Evolutionary conservation across 1,284 basidiomycete genomes (phyloP), one percentile per base, ranked within the genome.

Genomic region (Uromyces viciae-fabae): DNA sequence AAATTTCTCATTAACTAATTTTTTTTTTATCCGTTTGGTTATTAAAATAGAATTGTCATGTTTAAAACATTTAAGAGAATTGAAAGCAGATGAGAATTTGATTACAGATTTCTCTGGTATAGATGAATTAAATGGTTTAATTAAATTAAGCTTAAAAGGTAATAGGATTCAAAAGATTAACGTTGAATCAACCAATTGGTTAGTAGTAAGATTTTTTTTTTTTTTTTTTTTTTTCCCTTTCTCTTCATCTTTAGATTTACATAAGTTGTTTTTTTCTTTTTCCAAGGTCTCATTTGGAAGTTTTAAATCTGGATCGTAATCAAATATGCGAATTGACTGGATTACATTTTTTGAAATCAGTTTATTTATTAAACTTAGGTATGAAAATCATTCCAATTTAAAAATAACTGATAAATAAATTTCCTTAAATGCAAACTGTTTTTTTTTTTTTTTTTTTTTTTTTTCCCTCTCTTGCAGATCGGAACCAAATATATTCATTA

Each of bases 31-130:
- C 9, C 25, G 4, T 28, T 52, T 28, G 31, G n/a, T n/a, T n/a
- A n/a, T n/a, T n/a, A n/a, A n/a, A n/a, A n/a, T 82, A 94, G 94
- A 95, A 85, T 88, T 98, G n/a, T 89, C 90, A 82, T 93, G 92
- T 85, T 89, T 97, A 76, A 89, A 90, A 82, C 93, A 94, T 85
- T 88, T 99, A 76, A 90, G 93, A 66, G 94, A 98, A 85, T 90
- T 99, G 72, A 92, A 91, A 78, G 93, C 93, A 25, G 94, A 98
- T 85, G 88, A 90, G 81, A 98, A 98, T 87, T 88, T 88, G 84
- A 92, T 99, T 83, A 87, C 86, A 22, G 91, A 89, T 85, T 85
- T 95, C n/a, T 90, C 91, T 46, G 94, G 95, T 0, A 88, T 99
- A 76, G 89, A 92, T 84, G 88, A 88, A 75, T 89, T 96, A 87